Evolutionary conservation across 2,329 filamentous ascomycete genomes (phyloP).

Genomic region (Byssoonygena ceratinophila): DNA sequence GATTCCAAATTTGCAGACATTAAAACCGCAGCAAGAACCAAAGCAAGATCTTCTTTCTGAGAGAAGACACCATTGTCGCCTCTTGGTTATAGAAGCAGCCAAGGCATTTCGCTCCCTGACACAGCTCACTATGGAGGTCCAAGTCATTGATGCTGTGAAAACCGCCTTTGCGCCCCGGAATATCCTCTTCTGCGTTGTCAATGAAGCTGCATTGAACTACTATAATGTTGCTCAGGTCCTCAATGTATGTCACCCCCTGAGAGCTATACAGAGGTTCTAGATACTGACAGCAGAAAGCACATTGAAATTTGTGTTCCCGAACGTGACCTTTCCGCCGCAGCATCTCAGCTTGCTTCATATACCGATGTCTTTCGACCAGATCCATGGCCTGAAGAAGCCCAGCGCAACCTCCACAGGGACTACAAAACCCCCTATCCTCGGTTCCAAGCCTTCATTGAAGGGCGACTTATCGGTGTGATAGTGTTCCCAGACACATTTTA

Average conservation of each 20-base stretch:
- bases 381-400: slow-evolving; percentile 9
- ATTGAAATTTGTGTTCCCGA: slow-evolving; percentile 14
- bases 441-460: slow-evolving; percentile 14
- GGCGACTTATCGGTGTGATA: not conserved
- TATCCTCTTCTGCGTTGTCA: slow-evolving; percentile 14
- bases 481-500: slow-evolving; percentile 12
- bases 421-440: slow-evolving; percentile 6
- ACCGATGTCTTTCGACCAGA: slow-evolving; percentile 11
- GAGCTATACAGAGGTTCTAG: not conserved
- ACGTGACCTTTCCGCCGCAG: slow-evolving; percentile 2
- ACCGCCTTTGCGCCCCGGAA: slow-evolving; percentile 7
- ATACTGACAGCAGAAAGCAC: slow-evolving; percentile 7
- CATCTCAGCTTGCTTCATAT: slow-evolving; percentile 12
- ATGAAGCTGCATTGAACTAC: slow-evolving; percentile 14
- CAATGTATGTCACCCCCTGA: slow-evolving; percentile 3
- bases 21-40: too few species aligned
- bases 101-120: not conserved
- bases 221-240: slow-evolving; percentile 12
- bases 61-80: too few species aligned
- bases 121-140: slow-evolving; percentile 8
- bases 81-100: not conserved
- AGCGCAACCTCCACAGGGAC: slow-evolving; percentile 6
- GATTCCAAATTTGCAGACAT: too few species aligned
- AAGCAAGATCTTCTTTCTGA: too few species aligned
- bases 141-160: slow-evolving; percentile 12